Evolutionary conservation across 1,284 basidiomycete genomes (phyloP).

Genomic region (Heterobasidion annosum): DNA sequence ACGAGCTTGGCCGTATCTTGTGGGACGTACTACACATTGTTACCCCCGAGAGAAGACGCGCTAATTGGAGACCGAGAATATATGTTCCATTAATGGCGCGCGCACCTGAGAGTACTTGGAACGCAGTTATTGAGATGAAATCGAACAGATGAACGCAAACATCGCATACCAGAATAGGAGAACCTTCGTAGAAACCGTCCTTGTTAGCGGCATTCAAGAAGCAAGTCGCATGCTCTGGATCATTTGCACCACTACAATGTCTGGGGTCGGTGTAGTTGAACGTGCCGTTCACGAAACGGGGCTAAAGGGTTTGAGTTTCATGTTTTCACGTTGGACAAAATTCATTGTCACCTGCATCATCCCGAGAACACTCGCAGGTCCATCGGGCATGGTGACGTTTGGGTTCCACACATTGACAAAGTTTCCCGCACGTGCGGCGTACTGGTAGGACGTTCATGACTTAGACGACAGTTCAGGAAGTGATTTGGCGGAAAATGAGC

Average conservation of each 20-base stretch:
- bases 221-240: conserved; percentile 46
- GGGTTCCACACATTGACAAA: conserved; percentile 54
- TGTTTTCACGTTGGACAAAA: neutral
- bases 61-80: neutral
- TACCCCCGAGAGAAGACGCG: neutral
- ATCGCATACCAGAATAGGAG: conserved; percentile 44
- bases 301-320: conserved; percentile 23
- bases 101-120: neutral
- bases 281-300: conserved; percentile 47
- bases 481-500: neutral
- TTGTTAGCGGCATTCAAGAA: conserved; percentile 48
- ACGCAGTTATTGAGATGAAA: neutral
- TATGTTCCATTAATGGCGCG: neutral
- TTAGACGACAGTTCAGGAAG: neutral
- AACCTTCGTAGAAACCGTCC: conserved; percentile 61
- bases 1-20: conserved; percentile 56
- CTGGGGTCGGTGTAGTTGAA: conserved; percentile 59
- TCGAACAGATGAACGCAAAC: neutral
- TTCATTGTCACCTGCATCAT: conserved; percentile 40
- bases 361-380: conserved; percentile 27
- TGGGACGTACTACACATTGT: conserved; percentile 37
- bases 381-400: conserved; percentile 39
- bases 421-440: conserved; percentile 43
- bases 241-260: conserved; percentile 50
- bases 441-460: conserved; percentile 24